A percentile compares a stretch with the other conserved stretches of the same genome.
phyloP scores from a whole-genome alignment of 2,329 filamentous ascomycete genomes.

The Berkeleyomyces rouxiae region DNA sequence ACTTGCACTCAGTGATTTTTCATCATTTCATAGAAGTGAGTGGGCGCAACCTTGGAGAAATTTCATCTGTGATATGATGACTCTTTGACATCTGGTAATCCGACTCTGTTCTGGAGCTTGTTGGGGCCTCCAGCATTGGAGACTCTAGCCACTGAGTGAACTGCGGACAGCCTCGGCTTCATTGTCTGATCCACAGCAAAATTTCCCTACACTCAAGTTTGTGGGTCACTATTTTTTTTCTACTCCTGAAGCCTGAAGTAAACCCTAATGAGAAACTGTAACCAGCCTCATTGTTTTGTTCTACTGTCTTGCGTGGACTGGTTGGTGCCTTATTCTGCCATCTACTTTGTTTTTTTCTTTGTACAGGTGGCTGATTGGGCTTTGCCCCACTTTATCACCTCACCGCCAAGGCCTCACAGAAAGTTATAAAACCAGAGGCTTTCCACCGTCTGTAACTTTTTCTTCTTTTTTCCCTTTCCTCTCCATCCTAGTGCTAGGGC shows the following conservation, averaged over 20 bases:
- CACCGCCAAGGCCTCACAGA: slow-evolving; percentile 8
- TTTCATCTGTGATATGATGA: slow-evolving; percentile 6
- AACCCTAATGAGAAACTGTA: too few relatives aligned
- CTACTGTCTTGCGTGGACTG: not conserved
- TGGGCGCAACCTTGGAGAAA: not conserved
- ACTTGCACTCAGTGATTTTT: not conserved
- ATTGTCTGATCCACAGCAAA: slow-evolving; percentile 1
- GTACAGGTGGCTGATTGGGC: not conserved
- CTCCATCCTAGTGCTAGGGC: slow-evolving; percentile 50
- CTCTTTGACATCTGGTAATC: slow-evolving; percentile 14
- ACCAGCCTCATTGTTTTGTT: not conserved
- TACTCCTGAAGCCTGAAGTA: not conserved
- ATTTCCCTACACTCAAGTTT: not conserved
- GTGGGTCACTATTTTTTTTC: not conserved
- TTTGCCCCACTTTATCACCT: not conserved
- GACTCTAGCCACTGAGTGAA: slow-evolving; percentile 6
- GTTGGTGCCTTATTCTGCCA: not conserved
- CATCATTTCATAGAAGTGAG: not conserved
- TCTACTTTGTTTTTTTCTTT: not conserved
- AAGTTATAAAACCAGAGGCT: slow-evolving; percentile 22
- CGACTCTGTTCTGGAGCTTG: slow-evolving; percentile 9
- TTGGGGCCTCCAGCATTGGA: not conserved
- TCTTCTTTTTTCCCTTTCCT: slow-evolving; percentile 29
- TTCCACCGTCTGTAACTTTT: slow-evolving; percentile 17
- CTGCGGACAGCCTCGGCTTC: slow-evolving; percentile 10